Evolutionary conservation across 1,284 basidiomycete species (phyloP).

Genomic region (Microbotryomycetes sp.): DNA sequence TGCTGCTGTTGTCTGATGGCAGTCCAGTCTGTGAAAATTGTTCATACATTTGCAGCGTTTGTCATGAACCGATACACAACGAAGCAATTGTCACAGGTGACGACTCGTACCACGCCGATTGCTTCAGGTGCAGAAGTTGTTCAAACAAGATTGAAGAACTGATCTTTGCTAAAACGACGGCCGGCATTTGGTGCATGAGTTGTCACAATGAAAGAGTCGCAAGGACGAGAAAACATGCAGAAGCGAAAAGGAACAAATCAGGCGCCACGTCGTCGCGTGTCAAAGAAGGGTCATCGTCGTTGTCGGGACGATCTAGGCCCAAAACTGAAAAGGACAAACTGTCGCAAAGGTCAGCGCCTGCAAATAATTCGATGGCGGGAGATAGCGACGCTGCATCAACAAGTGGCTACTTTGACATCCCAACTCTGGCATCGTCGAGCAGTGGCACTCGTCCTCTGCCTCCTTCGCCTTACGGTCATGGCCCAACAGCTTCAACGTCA

Average conservation of each 20-base stretch:
- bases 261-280: neutral
- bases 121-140: conserved; percentile 96
- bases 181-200: conserved; percentile 85
- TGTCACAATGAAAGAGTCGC: conserved; percentile 97
- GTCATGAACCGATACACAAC: conserved; percentile 83
- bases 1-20: conserved; percentile 90
- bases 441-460: neutral
- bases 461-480: neutral
- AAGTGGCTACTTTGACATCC: neutral
- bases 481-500: neutral
- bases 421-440: neutral
- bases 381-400: neutral
- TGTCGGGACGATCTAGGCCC: conserved; percentile 4
- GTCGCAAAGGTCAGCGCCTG: neutral
- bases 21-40: conserved; percentile 95
- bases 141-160: conserved; percentile 92
- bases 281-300: neutral
- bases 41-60: conserved; percentile 91
- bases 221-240: conserved; percentile 78
- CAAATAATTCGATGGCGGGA: neutral
- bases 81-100: conserved; percentile 99
- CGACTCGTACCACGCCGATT: conserved; percentile 96
- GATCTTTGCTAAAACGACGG: conserved; percentile 95
- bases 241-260: conserved; percentile 53
- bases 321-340: conserved; percentile 9